Conservation (phyloP, 495 filamentous ascomycete species). For the Hyaloscypha variabilis region DNA sequence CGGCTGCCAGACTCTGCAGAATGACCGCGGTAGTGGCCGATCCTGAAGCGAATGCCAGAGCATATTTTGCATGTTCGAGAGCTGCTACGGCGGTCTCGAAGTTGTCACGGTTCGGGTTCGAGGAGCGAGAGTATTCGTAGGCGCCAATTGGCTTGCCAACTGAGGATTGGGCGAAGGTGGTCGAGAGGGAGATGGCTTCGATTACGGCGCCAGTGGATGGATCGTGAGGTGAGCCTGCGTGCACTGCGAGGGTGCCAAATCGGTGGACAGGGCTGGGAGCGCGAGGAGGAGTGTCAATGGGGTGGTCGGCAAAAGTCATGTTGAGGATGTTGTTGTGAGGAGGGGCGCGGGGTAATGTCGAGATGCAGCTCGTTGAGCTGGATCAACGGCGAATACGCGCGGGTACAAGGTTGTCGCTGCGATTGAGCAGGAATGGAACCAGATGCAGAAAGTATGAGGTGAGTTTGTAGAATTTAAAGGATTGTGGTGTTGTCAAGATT, state of each 20-base stretch:
- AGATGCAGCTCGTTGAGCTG: background rate
- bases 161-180: conserved; percentile 85
- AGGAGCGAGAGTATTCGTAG: conserved; percentile 89
- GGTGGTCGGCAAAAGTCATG: conserved; percentile 43
- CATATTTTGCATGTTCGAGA: conserved; percentile 89
- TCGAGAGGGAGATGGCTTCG: conserved; percentile 91
- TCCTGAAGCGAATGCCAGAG: conserved; percentile 93
- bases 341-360: background rate
- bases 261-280: conserved; percentile 62
- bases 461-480: background rate
- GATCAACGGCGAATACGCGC: too few species aligned
- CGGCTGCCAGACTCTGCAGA: conserved; percentile 87
- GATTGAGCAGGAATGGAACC: background rate
- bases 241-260: conserved; percentile 93
- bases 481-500: conserved; percentile 6
- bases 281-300: conserved; percentile 60
- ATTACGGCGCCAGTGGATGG: conserved; percentile 93
- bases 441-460: background rate
- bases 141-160: conserved; percentile 83
- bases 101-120: conserved; percentile 92
- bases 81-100: conserved; percentile 91
- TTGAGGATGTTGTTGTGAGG: conserved; percentile 17
- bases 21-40: conserved; percentile 92
- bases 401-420: background rate
- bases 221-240: conserved; percentile 89